Percentiles rank a stretch among this genome's conserved stretches.
Evolutionary conservation across 2,329 filamentous ascomycete genomes (phyloP).

Genomic region (Gaeumannomyces tritici): DNA sequence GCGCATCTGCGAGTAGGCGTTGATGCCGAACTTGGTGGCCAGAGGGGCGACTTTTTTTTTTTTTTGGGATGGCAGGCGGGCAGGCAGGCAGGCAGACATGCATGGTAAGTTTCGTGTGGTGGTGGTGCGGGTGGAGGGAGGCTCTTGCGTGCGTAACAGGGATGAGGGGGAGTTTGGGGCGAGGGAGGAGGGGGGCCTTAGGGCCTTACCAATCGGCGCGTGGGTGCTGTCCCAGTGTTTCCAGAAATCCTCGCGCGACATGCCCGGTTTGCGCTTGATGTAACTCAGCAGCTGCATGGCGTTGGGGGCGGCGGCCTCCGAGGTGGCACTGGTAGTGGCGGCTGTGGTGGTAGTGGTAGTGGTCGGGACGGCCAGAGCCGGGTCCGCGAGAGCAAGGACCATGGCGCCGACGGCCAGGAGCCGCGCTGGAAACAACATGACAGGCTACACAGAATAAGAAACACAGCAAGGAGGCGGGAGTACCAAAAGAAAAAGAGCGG

Average conservation of each 20-base stretch:
- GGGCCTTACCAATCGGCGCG: neutral
- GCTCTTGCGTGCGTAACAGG: too few species aligned
- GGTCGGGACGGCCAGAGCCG: neutral
- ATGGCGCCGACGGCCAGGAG: neutral
- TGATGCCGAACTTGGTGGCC: constrained; percentile 1
- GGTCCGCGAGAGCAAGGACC: neutral
- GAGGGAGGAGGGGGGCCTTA: too few species aligned
- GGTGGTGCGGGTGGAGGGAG: too few species aligned
- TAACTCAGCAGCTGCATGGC: neutral
- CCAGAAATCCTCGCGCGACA: neutral
- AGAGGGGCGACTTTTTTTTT: neutral
- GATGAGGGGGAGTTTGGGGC: too few species aligned
- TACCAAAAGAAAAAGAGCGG: too few species aligned
- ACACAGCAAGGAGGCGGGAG: too few species aligned
- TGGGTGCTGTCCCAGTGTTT: neutral
- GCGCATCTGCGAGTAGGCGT: neutral
- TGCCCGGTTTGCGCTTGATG: neutral
- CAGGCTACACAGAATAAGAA: neutral
- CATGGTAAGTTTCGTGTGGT: too few species aligned
- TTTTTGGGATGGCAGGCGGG: too few species aligned
- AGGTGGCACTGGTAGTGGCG: too few species aligned
- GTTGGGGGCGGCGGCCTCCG: neutral
- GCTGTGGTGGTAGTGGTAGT: neutral
- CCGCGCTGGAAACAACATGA: neutral
- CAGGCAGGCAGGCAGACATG: too few species aligned